Conservation (phyloP, 805 yeast species). For the Zygosaccharomyces rouxii region DNA sequence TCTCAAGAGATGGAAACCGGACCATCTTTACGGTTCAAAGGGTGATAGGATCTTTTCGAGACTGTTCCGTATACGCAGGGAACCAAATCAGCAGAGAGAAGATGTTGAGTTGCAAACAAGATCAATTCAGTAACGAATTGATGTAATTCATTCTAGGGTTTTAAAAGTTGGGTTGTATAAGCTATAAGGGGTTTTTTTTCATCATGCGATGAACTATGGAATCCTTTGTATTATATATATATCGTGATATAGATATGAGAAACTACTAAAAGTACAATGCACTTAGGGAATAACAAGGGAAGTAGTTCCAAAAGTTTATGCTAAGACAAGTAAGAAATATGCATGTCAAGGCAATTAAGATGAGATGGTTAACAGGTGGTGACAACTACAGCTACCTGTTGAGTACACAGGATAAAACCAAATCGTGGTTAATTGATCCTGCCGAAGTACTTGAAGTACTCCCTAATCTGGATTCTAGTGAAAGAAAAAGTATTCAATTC, state of each 20-base stretch:
- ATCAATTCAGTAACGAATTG: conserved; percentile 4
- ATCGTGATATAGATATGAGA: not conserved
- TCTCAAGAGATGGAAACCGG: conserved; percentile 59
- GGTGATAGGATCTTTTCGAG: not conserved
- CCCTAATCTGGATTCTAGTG: conserved; percentile 41
- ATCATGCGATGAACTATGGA: not conserved
- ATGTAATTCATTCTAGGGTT: not conserved
- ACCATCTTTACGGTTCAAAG: conserved; percentile 3
- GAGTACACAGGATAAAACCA: conserved; percentile 51
- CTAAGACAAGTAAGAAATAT: conserved; percentile 44
- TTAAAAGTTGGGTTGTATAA: not conserved
- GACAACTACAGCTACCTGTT: conserved; percentile 77
- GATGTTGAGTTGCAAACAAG: conserved; percentile 23
- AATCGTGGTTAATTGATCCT: conserved; percentile 87
- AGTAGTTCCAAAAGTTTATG: not conserved
- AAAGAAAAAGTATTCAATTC: conserved; percentile 51
- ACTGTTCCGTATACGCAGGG: not conserved
- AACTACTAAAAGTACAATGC: not conserved
- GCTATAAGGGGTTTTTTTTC: not conserved
- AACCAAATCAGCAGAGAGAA: conserved; percentile 4
- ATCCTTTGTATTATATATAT: not conserved
- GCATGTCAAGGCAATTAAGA: conserved; percentile 79
- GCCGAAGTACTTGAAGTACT: conserved; percentile 76
- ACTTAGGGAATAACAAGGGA: not conserved
- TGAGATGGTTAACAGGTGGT: conserved; percentile 94